Percentiles rank a stretch among this genome's conserved stretches.
Evolutionary conservation across 768 basidiomycete species (phyloP).

Genomic region (Lactarius deliciosus): DNA sequence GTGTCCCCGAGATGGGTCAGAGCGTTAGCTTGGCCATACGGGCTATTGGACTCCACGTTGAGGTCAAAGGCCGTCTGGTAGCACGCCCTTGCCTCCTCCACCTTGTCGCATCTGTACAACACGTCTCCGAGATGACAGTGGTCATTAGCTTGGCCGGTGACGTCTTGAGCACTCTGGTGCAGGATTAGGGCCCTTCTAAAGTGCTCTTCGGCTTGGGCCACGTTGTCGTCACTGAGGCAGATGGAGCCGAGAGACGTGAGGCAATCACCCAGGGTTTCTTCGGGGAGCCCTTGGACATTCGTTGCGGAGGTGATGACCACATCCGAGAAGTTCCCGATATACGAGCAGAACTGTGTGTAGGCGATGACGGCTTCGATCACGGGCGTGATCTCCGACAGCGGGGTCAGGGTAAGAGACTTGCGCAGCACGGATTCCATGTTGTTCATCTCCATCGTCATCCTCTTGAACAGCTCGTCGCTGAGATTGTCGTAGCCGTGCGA

Average conservation of each 20-base stretch:
- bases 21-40: constrained; percentile 24
- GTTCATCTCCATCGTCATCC: constrained; percentile 23
- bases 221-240: constrained; percentile 8
- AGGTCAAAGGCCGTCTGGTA: constrained; percentile 19
- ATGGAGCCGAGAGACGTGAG: constrained; percentile 11
- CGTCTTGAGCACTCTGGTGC: constrained; percentile 18
- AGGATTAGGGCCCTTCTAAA: constrained; percentile 3
- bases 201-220: background rate
- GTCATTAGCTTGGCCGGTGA: constrained; percentile 23
- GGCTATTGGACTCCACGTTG: background rate
- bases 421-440: constrained; percentile 21
- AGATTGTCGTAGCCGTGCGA: constrained; percentile 22
- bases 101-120: constrained; percentile 15
- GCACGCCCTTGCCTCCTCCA: constrained; percentile 4
- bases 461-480: constrained; percentile 11
- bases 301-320: constrained; percentile 8
- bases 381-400: constrained; percentile 7
- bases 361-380: constrained; percentile 20
- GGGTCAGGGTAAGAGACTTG: constrained; percentile 16
- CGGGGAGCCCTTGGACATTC: constrained; percentile 1
- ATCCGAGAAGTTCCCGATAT: constrained; percentile 22
- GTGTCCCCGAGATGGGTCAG: constrained; percentile 23
- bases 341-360: constrained; percentile 21
- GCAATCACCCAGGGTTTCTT: constrained; percentile 16
- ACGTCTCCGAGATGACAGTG: constrained; percentile 23